phyloP scores from a whole-genome alignment of 805 yeast genomes.

The Saccharomycopsis olivae region DNA sequence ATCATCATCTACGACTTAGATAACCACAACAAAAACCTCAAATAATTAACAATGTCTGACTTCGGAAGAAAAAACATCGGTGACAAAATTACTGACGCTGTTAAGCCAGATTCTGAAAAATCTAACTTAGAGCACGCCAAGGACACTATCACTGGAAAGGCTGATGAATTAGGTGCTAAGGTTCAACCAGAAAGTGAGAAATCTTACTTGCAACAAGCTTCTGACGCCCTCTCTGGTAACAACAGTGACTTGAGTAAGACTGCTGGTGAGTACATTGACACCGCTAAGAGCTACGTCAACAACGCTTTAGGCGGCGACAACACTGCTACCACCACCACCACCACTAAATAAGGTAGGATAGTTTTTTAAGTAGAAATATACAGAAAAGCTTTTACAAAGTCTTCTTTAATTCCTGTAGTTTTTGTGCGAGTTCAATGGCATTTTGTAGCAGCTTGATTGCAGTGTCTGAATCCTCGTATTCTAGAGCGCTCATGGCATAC shows the following conservation, averaged over 20 bases:
- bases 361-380: no score
- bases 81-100: slow-evolving; percentile 54
- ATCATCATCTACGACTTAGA: no score
- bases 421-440: no score
- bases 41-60: slow-evolving; percentile 20
- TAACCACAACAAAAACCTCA: no score
- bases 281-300: slow-evolving; percentile 41
- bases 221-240: slow-evolving; percentile 47
- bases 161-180: slow-evolving; percentile 51
- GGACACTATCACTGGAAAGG: slow-evolving; percentile 56
- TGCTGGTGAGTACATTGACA: slow-evolving; percentile 47
- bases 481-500: no score
- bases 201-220: slow-evolving; percentile 43
- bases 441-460: no score
- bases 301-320: slow-evolving; percentile 29
- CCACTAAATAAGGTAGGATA: no score
- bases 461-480: no score
- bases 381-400: no score
- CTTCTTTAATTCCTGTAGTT: no score
- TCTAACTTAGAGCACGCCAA: slow-evolving; percentile 53
- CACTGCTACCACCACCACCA: no score
- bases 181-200: slow-evolving; percentile 58
- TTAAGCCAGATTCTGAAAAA: slow-evolving; percentile 68
- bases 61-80: slow-evolving; percentile 67
- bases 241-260: slow-evolving; percentile 25